Evolutionary conservation across 768 basidiomycete species (phyloP).

Genomic region (Sistotremastrum suecicum): DNA sequence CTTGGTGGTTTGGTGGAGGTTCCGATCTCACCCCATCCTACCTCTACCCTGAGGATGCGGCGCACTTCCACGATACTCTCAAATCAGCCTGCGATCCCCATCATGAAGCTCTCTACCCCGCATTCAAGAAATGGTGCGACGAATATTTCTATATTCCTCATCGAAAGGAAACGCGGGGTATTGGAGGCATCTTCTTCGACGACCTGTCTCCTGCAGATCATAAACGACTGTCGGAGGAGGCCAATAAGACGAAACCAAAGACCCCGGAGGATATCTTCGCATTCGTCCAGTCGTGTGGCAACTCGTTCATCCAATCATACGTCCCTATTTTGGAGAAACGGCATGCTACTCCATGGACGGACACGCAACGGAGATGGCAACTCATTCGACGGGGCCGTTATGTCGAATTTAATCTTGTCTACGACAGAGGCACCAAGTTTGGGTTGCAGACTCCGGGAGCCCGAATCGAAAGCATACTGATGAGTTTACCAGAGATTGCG

Average conservation of each 20-base stretch:
- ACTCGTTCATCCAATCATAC: slow-evolving; percentile 83
- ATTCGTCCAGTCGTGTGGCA: slow-evolving; percentile 56
- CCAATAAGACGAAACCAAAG: slow-evolving; percentile 29
- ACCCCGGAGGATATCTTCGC: slow-evolving; percentile 60
- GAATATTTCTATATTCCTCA: slow-evolving; percentile 93
- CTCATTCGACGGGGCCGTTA: slow-evolving; percentile 81
- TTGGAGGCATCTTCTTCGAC: slow-evolving; percentile 96
- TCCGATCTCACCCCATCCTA: slow-evolving; percentile 91
- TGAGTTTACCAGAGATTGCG: slow-evolving; percentile 79
- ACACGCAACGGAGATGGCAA: slow-evolving; percentile 80
- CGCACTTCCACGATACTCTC: slow-evolving; percentile 73
- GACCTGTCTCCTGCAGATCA: slow-evolving; percentile 65
- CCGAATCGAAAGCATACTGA: slow-evolving; percentile 78
- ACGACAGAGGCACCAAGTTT: slow-evolving; percentile 81
- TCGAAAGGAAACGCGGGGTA: slow-evolving; percentile 69
- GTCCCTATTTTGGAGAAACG: slow-evolving; percentile 67
- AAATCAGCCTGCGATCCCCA: slow-evolving; percentile 66
- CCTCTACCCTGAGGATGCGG: slow-evolving; percentile 74
- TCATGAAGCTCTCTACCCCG: slow-evolving; percentile 50
- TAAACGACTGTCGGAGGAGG: slow-evolving; percentile 36
- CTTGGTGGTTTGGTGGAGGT: slow-evolving; percentile 99
- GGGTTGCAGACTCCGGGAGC: slow-evolving; percentile 75
- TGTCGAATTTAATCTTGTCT: slow-evolving; percentile 87
- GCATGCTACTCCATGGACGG: slow-evolving; percentile 38
- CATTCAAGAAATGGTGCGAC: slow-evolving; percentile 94